phyloP scores from a whole-genome alignment of 2,329 filamentous ascomycete species.

The Drechslera avenae region DNA sequence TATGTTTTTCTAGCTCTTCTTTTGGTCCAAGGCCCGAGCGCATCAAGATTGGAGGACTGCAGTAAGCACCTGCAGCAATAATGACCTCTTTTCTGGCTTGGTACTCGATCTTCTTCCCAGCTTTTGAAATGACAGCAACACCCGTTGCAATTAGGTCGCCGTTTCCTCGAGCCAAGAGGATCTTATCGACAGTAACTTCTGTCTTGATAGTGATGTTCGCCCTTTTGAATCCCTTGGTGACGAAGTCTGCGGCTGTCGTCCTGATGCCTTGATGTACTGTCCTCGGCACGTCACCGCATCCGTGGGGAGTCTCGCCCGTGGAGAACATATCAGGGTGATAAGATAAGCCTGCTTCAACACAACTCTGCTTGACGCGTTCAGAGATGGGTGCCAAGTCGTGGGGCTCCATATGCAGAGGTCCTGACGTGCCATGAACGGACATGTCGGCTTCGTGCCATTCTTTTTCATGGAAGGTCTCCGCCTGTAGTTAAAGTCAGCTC shows the following conservation, averaged over 20 bases:
- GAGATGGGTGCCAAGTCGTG: slow-evolving; percentile 66
- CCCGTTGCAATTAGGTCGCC: slow-evolving; percentile 53
- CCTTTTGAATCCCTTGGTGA: slow-evolving; percentile 51
- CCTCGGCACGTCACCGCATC: slow-evolving; percentile 40
- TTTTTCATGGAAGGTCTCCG: slow-evolving; percentile 64
- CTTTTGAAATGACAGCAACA: slow-evolving; percentile 51
- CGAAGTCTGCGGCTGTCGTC: slow-evolving; percentile 40
- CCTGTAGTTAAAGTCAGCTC: slow-evolving; percentile 23
- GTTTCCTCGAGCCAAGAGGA: slow-evolving; percentile 52
- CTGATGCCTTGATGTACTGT: slow-evolving; percentile 41
- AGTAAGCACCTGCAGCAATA: slow-evolving; percentile 41
- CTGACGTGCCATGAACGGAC: slow-evolving; percentile 53
- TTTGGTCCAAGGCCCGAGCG: slow-evolving; percentile 64
- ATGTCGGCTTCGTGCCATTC: slow-evolving; percentile 60
- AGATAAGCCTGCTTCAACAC: slow-evolving; percentile 60
- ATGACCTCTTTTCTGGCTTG: slow-evolving; percentile 42
- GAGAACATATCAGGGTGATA: slow-evolving; percentile 66
- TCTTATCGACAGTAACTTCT: slow-evolving; percentile 47
- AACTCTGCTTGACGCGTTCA: slow-evolving; percentile 59
- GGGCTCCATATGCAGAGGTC: slow-evolving; percentile 61
- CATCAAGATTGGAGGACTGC: slow-evolving; percentile 50
- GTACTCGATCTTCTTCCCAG: slow-evolving; percentile 48
- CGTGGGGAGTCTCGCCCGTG: slow-evolving; percentile 45
- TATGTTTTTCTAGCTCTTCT: slow-evolving; percentile 57
- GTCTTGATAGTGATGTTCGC: slow-evolving; percentile 45